phyloP scores from a whole-genome alignment of 2,329 filamentous ascomycete genomes.

The Colletotrichum salicis region DNA sequence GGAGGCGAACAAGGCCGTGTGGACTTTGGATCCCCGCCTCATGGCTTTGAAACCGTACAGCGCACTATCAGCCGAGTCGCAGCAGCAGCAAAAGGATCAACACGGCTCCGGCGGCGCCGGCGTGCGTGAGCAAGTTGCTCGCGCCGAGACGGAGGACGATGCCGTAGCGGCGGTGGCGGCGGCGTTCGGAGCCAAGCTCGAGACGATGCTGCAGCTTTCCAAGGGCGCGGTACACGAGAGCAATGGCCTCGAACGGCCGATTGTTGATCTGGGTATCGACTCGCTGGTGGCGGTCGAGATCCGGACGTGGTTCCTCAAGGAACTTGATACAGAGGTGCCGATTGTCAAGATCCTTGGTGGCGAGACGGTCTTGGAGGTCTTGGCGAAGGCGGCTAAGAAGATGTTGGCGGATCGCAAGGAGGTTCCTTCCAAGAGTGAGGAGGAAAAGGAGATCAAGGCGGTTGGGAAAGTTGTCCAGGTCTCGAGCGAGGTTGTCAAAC shows the following conservation, averaged over 20 bases:
- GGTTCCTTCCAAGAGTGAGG: neutral
- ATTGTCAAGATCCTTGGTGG: slow-evolving; percentile 50
- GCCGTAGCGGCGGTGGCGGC: neutral
- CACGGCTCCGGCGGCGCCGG: too few relatives aligned
- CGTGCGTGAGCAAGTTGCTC: too few relatives aligned
- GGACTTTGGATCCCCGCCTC: too few relatives aligned
- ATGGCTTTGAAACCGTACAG: too few relatives aligned
- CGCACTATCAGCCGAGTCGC: too few relatives aligned
- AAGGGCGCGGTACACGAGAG: slow-evolving; percentile 24
- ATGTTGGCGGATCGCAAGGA: neutral
- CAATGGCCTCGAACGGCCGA: neutral
- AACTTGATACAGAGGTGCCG: slow-evolving; percentile 55
- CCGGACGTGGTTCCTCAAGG: slow-evolving; percentile 60
- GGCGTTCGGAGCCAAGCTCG: slow-evolving; percentile 25
- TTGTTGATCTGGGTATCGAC: slow-evolving; percentile 44
- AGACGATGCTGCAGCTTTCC: slow-evolving; percentile 33
- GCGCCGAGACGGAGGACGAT: too few relatives aligned
- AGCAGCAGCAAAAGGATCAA: too few relatives aligned
- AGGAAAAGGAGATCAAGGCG: neutral
- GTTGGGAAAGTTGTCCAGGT: too few relatives aligned
- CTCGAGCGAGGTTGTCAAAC: too few relatives aligned
- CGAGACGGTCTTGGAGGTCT: neutral
- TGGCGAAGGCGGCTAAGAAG: neutral
- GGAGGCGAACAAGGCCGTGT: too few relatives aligned
- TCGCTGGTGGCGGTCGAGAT: slow-evolving; percentile 49